Evolutionary conservation across 129 eudicot genomes (phyloP), one percentile per base, ranked within the genome.

Genomic region (Lactuca sativa): DNA sequence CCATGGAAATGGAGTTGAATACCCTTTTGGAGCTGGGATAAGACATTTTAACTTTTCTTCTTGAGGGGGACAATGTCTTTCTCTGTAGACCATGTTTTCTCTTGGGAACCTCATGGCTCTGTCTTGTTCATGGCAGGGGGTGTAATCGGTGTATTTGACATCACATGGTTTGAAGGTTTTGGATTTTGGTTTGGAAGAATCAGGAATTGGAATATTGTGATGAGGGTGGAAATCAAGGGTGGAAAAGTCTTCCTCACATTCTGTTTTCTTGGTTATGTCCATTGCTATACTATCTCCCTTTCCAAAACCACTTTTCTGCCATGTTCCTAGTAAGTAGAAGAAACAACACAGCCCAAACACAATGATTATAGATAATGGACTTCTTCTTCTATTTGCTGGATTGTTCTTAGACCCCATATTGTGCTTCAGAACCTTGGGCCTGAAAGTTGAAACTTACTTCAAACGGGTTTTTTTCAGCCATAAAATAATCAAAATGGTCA

Each of bases 231-330:
- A 92, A 73, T 89, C 86, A 52, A 92, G 85, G 61, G 81, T 80
- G 55, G 93, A 72, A 30, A 77, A 65, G 36, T 84, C 66, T 10
- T 77, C 85, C 15, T 63, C 78, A 77, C 96, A 88, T 70, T 88
- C 79, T 0, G 85, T 71, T 74, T 76, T 84, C 75, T 84, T 82
- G 55, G 90, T 80, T 68, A 92, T 78, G 61, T 81, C 84, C 78
- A 81, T 75, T 15, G 98, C 95, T 72, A 83, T 85, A 16, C 81
- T 81, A 51, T 89, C 95, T 41, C 95, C 95, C 32, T 92, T 92
- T 21, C 98, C 98, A 55, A 83, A 89, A 48, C 98, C 98, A 73
- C 95, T 86, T 78, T 77, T 89, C 53, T 92, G 98, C 98, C 98
- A 92, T 44, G 88, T 85, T 66, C 98, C 98, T 62, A 92, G 82